Evolutionary conservation across 2,329 filamentous ascomycete genomes (phyloP).

Genomic region (Corinectria fuckeliana): DNA sequence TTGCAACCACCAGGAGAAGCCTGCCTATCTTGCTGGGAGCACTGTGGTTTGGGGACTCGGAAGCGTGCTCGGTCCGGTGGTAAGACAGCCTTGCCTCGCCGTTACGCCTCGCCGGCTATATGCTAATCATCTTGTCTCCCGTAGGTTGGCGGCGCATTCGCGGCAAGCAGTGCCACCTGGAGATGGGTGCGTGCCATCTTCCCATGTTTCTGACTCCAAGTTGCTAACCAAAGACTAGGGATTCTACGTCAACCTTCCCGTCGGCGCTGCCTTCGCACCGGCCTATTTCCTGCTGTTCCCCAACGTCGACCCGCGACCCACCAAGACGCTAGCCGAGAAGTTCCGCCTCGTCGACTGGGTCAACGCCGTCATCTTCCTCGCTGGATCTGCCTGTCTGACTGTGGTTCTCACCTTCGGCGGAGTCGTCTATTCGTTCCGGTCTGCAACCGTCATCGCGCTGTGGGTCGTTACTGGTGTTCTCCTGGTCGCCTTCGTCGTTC

Average conservation of each 20-base stretch:
- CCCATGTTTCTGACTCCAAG: no score
- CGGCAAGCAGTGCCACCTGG: conserved; percentile 47
- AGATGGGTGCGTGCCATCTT: conserved; percentile 12
- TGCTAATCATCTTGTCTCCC: not conserved
- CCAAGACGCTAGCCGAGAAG: conserved; percentile 32
- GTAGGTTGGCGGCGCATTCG: conserved; percentile 48
- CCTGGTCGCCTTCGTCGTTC: conserved; percentile 48
- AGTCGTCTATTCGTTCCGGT: conserved; percentile 51
- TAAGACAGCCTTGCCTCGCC: not conserved
- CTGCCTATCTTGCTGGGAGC: conserved; percentile 25
- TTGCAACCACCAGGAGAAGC: conserved; percentile 22
- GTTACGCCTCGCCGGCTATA: no score
- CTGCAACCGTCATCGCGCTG: conserved; percentile 49
- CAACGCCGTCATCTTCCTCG: conserved; percentile 49
- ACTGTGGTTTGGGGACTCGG: conserved; percentile 48
- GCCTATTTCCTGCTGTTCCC: conserved; percentile 41
- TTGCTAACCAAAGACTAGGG: conserved; percentile 13
- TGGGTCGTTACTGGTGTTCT: conserved; percentile 50
- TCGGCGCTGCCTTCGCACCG: conserved; percentile 46
- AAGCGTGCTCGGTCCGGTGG: conserved; percentile 49
- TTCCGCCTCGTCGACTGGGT: conserved; percentile 50
- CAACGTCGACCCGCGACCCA: conserved; percentile 12
- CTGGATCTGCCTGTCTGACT: conserved; percentile 48
- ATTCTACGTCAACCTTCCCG: conserved; percentile 56
- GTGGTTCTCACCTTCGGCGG: conserved; percentile 59